phyloP scores from a whole-genome alignment of 352 stramenopile genomes.

The Pythium aristosporum region DNA sequence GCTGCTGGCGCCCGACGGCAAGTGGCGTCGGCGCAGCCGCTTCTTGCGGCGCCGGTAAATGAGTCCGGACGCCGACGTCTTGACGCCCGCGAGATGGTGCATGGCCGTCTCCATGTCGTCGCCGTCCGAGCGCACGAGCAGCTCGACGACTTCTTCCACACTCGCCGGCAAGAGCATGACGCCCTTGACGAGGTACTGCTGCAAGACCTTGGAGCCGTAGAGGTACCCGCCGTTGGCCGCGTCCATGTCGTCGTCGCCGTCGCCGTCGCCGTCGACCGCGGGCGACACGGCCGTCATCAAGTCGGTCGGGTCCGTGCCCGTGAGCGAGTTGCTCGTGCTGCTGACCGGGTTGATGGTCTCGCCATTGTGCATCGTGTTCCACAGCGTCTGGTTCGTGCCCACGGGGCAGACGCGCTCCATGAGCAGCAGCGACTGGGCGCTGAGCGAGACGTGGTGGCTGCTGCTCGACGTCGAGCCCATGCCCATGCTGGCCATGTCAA shows the following conservation, averaged over 20 bases:
- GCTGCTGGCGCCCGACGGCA: conserved; percentile 16
- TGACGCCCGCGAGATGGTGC: conserved; percentile 70
- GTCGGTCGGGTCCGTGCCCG: background rate
- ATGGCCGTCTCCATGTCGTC: conserved; percentile 71
- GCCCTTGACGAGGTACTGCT: conserved; percentile 77
- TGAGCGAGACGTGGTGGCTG: conserved; percentile 26
- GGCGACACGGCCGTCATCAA: too few species aligned
- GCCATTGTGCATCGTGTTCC: conserved; percentile 62
- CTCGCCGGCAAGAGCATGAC: conserved; percentile 59
- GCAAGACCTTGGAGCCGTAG: conserved; percentile 57
- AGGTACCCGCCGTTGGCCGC: conserved; percentile 19
- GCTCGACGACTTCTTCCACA: conserved; percentile 61
- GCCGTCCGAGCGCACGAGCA: conserved; percentile 58
- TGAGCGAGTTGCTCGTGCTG: conserved; percentile 25
- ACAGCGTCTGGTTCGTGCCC: conserved; percentile 55
- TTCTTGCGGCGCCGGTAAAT: conserved; percentile 59
- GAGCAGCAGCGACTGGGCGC: conserved; percentile 32
- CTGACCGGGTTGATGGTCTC: conserved; percentile 21
- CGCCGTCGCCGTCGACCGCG: conserved; percentile 3
- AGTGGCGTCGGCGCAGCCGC: conserved; percentile 13
- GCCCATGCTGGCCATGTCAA: conserved; percentile 7
- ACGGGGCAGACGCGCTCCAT: conserved; percentile 68
- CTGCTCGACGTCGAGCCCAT: background rate
- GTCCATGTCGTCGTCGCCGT: conserved; percentile 11
- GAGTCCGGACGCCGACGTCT: conserved; percentile 47